Percentiles rank a stretch among this genome's conserved stretches.
These are phyloP conservation scores for Fonsecaea erecta DNA, from an alignment of 2,329 filamentous ascomycete species.

Conservation along the genomic window DNA sequence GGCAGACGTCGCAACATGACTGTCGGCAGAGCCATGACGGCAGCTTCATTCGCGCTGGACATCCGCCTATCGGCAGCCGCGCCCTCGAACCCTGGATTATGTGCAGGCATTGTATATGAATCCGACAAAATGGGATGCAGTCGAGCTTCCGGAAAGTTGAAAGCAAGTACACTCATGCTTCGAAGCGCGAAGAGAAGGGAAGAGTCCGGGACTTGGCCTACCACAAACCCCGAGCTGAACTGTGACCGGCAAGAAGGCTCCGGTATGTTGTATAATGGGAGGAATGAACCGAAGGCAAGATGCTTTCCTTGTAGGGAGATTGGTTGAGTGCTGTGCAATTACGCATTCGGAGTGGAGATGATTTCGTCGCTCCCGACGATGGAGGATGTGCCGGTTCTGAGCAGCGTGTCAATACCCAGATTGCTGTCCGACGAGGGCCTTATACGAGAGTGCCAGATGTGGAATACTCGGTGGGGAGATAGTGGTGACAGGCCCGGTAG, in stretches of 20 bases:
- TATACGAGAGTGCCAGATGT: constrained; percentile 10
- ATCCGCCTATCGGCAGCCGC: constrained; percentile 33
- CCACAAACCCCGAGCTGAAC: constrained; percentile 13
- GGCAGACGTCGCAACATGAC: constrained; percentile 66
- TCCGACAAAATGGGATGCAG: constrained; percentile 25
- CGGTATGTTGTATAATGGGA: background rate
- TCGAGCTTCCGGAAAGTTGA: constrained; percentile 26
- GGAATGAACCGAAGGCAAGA: background rate
- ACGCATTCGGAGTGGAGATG: background rate
- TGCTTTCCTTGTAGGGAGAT: background rate
- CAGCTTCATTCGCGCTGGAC: constrained; percentile 36
- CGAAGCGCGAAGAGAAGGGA: background rate
- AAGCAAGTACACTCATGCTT: constrained; percentile 30
- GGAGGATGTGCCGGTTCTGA: constrained; percentile 7
- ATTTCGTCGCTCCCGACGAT: constrained; percentile 6
- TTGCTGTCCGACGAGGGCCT: constrained; percentile 11
- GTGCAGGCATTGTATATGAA: constrained; percentile 22
- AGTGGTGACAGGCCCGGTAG: background rate
- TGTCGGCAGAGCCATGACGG: constrained; percentile 38
- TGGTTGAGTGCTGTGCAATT: background rate
- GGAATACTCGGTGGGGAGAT: constrained; percentile 1
- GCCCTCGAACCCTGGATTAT: constrained; percentile 27
- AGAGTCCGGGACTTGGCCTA: constrained; percentile 8
- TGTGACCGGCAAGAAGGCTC: background rate
- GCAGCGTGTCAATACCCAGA: constrained; percentile 2